Evolutionary conservation across 169 alveolate species (phyloP).

Genomic region (Eimeria maxima): DNA sequence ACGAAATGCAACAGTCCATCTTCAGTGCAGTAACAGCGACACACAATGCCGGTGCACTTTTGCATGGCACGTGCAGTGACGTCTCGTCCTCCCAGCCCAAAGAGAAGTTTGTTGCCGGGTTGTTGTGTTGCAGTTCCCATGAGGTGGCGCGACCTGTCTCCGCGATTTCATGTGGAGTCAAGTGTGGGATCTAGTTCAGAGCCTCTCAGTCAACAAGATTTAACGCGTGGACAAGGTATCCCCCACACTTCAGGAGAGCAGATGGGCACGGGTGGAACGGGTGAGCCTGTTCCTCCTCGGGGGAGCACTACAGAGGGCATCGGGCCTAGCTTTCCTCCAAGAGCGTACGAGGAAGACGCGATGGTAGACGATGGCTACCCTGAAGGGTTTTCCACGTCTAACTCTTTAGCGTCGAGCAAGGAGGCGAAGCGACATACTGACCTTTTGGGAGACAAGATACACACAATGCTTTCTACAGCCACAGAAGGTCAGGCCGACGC

Average conservation of each 20-base stretch:
- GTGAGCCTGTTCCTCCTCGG: background rate
- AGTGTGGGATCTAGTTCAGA: background rate
- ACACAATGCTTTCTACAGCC: background rate
- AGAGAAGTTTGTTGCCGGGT: background rate
- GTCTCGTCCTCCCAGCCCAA: background rate
- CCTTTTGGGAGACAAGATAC: background rate
- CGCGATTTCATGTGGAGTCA: conserved; percentile 48
- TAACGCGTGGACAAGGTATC: background rate
- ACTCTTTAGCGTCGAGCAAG: background rate
- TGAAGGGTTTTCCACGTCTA: background rate
- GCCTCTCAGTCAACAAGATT: background rate
- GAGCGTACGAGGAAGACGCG: background rate
- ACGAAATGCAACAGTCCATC: background rate
- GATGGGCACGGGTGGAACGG: background rate
- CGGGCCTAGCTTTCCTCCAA: background rate
- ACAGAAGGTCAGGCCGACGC: background rate
- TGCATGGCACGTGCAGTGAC: background rate
- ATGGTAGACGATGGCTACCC: background rate
- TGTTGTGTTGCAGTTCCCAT: conserved; percentile 38
- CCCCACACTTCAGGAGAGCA: background rate
- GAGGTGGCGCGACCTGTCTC: conserved; percentile 72
- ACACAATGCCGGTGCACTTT: background rate
- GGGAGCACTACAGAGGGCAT: background rate
- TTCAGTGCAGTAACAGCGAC: background rate
- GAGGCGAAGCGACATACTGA: background rate